phyloP scores from a whole-genome alignment of 148 eudicot genomes.

The Rheum nobile region DNA sequence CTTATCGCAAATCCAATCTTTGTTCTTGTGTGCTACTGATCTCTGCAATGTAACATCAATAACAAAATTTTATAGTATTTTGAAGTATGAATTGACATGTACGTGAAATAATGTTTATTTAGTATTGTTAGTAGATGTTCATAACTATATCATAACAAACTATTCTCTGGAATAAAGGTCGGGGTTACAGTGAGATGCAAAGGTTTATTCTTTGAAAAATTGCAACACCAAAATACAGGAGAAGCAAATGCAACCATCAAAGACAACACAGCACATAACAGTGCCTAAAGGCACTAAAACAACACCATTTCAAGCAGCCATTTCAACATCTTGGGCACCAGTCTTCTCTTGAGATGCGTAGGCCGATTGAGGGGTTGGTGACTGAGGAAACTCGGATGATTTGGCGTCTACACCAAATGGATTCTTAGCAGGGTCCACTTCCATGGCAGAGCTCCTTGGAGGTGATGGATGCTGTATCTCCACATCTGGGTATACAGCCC shows the following conservation, averaged over 20 bases:
- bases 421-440: slow-evolving; percentile 40
- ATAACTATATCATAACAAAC: not conserved
- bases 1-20: not conserved
- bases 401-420: slow-evolving; percentile 44
- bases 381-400: slow-evolving; percentile 25
- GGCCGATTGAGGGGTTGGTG: slow-evolving; percentile 20
- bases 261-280: not conserved
- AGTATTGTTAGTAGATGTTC: no score
- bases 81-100: no score
- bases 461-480: slow-evolving; percentile 88
- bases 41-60: not conserved
- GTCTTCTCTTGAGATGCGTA: slow-evolving; percentile 34
- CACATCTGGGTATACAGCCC: slow-evolving; percentile 92
- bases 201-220: not conserved
- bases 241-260: not conserved
- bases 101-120: no score
- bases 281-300: not conserved
- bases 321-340: slow-evolving; percentile 33
- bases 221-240: not conserved
- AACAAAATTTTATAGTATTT: no score
- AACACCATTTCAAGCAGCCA: slow-evolving; percentile 26
- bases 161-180: not conserved
- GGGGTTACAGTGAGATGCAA: not conserved
- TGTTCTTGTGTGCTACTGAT: not conserved
- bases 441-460: slow-evolving; percentile 72